Evolutionary conservation across 2,329 filamentous ascomycete species (phyloP).

Genomic region (Apiospora hydei): DNA sequence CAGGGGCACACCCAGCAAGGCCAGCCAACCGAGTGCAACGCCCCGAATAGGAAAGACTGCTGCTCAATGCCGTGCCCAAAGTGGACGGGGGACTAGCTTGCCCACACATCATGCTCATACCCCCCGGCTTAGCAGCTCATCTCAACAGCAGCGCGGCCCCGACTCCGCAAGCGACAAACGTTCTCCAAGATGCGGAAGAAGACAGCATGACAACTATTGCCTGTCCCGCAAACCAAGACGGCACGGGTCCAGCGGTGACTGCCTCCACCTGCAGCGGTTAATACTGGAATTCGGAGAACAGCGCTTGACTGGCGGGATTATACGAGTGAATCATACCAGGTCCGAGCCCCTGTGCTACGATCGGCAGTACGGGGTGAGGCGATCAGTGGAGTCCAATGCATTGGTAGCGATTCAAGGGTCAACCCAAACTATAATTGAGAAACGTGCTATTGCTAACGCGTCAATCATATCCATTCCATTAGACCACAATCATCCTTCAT

Average conservation of each 20-base stretch:
- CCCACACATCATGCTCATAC: neutral
- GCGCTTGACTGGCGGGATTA: neutral
- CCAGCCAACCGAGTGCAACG: neutral
- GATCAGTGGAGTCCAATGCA: neutral
- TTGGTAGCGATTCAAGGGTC: neutral
- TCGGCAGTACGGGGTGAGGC: neutral
- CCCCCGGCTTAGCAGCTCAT: neutral
- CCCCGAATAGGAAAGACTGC: conserved; percentile 8
- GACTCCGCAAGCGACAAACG: neutral
- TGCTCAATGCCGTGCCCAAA: conserved; percentile 12
- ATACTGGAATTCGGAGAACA: neutral
- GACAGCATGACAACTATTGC: neutral
- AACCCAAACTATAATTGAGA: neutral
- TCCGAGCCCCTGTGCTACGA: neutral
- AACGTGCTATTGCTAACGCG: neutral
- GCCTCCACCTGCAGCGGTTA: neutral
- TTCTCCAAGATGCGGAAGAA: neutral
- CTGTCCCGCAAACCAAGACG: neutral
- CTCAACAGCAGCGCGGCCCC: neutral
- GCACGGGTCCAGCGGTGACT: neutral
- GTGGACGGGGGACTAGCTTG: neutral
- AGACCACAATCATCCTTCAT: neutral
- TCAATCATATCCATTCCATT: neutral
- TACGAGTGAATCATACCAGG: neutral
- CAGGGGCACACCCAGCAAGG: neutral